Evolutionary conservation across 2,329 filamentous ascomycete species (phyloP).

Genomic region (Coniochaeta sp.): DNA sequence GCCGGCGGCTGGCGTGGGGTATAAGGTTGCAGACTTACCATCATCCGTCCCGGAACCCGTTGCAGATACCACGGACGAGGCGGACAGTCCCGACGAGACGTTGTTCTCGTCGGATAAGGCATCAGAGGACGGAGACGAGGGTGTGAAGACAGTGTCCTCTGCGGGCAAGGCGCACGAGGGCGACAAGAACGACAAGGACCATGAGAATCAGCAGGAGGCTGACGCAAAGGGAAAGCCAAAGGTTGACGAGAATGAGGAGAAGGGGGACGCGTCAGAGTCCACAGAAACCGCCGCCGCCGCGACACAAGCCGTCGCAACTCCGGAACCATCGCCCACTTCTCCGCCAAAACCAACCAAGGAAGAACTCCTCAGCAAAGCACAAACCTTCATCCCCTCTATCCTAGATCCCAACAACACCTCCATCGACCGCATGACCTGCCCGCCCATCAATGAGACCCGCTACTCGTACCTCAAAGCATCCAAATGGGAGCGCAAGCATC

Average conservation of each 20-base stretch:
- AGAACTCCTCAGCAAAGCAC: slow-evolving; percentile 1
- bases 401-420: slow-evolving; percentile 7
- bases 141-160: neutral
- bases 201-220: neutral
- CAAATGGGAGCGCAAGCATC: slow-evolving; percentile 2
- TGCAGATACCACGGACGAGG: neutral
- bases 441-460: slow-evolving; percentile 3
- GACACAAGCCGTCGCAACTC: neutral
- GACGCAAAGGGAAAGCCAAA: neutral
- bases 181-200: neutral
- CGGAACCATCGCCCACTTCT: neutral
- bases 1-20: neutral
- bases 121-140: neutral
- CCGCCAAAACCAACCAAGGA: neutral
- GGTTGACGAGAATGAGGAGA: neutral
- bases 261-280: neutral
- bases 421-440: slow-evolving; percentile 6
- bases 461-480: slow-evolving; percentile 4
- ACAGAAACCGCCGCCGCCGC: neutral
- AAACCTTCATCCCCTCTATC: slow-evolving; percentile 4
- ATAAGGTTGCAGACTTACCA: neutral
- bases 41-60: neutral
- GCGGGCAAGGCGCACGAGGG: neutral
- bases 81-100: neutral
- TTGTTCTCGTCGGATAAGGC: neutral